Evolutionary conservation across 73 alveolate species (phyloP).

Genomic region (Paramecium biaurelia): DNA sequence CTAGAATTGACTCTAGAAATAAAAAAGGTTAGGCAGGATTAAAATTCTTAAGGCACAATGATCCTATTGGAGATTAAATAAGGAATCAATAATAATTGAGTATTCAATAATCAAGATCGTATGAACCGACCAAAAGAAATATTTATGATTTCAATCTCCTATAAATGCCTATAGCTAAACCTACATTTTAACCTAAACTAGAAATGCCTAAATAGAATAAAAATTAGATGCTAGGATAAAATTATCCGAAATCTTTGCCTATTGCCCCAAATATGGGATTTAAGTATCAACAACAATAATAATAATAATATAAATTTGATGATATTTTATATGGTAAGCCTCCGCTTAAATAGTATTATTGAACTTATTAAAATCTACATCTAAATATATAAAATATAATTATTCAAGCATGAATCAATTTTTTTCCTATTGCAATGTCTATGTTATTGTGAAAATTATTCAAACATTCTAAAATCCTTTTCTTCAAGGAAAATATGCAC

Average conservation of each 20-base stretch:
- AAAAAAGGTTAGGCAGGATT: not conserved
- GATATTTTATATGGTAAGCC: not conserved
- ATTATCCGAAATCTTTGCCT: conserved; percentile 14
- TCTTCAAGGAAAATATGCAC: not conserved
- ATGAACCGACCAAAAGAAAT: conserved; percentile 40
- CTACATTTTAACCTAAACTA: not conserved
- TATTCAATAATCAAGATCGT: not conserved
- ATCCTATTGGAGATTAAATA: conserved; percentile 12
- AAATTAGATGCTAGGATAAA: not conserved
- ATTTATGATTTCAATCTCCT: conserved; percentile 2
- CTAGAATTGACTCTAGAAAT: conserved; percentile 21
- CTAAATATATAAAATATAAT: not conserved
- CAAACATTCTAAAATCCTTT: conserved; percentile 37
- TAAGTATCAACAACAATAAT: not conserved
- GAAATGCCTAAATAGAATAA: conserved; percentile 25
- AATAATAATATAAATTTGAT: not conserved
- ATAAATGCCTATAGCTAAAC: not conserved
- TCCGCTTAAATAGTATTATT: not conserved
- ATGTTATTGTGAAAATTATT: conserved; percentile 40
- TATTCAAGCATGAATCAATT: not conserved
- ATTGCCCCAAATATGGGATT: conserved; percentile 16
- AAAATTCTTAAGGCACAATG: conserved; percentile 29
- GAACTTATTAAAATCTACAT: not conserved
- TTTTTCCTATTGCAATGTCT: not conserved
- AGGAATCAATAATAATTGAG: not conserved